Evolutionary conservation across 2,329 filamentous ascomycete genomes (phyloP).

Genomic region (Endocalyx cinctus): DNA sequence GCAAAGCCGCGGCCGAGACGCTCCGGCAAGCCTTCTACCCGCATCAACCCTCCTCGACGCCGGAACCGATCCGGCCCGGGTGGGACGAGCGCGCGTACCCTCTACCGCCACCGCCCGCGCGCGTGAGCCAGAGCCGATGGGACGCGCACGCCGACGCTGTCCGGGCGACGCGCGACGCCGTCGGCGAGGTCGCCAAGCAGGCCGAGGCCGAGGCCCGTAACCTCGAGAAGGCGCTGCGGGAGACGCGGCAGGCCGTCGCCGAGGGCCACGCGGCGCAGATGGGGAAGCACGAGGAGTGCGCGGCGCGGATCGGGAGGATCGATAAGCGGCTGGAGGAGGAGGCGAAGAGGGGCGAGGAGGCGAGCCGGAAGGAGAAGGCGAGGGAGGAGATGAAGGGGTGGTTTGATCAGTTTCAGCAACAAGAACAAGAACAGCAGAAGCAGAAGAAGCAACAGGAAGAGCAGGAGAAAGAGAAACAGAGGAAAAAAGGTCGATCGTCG

Average conservation of each 20-base stretch:
- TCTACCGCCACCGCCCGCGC: too few species aligned
- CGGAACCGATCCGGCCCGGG: constrained; percentile 14
- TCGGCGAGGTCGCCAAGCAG: background rate
- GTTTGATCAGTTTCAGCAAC: constrained; percentile 1
- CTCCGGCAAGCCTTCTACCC: too few species aligned
- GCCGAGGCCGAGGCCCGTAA: too few species aligned
- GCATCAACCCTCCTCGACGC: constrained; percentile 2
- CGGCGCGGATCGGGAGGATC: constrained; percentile 16
- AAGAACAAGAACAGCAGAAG: background rate
- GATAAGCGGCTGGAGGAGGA: constrained; percentile 19
- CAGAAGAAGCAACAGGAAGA: background rate
- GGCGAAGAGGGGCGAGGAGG: constrained; percentile 17
- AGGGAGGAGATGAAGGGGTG: constrained; percentile 18
- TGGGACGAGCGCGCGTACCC: too few species aligned
- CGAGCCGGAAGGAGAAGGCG: constrained; percentile 12
- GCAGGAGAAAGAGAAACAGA: background rate
- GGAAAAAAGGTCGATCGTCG: background rate
- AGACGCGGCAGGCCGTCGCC: constrained; percentile 14
- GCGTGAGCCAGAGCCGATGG: background rate
- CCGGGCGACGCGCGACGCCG: background rate
- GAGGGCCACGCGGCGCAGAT: constrained; percentile 13
- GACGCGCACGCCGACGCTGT: background rate
- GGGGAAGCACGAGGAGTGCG: constrained; percentile 16
- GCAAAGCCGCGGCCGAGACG: background rate
- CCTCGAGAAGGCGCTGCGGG: constrained; percentile 13